These are phyloP conservation scores for Trichosporon sp. DNA, from an alignment of 1,284 basidiomycete species.

Conservation along the genomic window DNA sequence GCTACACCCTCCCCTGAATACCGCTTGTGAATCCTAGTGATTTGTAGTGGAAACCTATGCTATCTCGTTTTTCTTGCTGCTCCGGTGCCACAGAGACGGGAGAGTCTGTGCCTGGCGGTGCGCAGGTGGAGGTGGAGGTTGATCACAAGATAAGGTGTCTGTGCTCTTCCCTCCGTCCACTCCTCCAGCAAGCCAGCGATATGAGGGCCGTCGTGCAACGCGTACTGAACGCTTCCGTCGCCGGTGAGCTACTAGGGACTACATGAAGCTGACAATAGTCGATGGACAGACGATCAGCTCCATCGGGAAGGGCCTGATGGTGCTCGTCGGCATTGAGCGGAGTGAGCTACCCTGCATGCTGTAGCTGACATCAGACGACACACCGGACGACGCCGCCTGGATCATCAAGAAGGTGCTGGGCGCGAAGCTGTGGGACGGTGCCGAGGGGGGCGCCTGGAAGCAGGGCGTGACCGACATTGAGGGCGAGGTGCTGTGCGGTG, in stretches of 20 bases:
- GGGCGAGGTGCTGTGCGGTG: slow-evolving; percentile 75
- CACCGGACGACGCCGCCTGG: slow-evolving; percentile 61
- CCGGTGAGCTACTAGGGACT: slow-evolving; percentile 26
- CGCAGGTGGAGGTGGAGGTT: background rate
- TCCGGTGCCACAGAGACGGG: background rate
- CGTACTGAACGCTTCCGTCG: slow-evolving; percentile 45
- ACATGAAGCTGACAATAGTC: slow-evolving; percentile 27
- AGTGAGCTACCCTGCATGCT: slow-evolving; percentile 4
- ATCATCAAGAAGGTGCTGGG: slow-evolving; percentile 75
- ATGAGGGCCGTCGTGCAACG: slow-evolving; percentile 50
- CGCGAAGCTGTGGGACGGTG: slow-evolving; percentile 67
- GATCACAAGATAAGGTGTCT: background rate
- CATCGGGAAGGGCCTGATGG: slow-evolving; percentile 76
- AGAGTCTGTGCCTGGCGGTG: background rate
- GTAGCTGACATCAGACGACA: slow-evolving; percentile 61
- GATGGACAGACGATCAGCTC: slow-evolving; percentile 59
- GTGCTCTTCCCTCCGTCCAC: background rate
- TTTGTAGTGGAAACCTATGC: background rate
- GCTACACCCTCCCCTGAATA: too few relatives aligned
- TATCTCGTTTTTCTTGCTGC: background rate
- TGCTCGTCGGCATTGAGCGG: slow-evolving; percentile 68
- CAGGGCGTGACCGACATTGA: slow-evolving; percentile 73
- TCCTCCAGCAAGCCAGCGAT: background rate
- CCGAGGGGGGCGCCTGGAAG: slow-evolving; percentile 58
- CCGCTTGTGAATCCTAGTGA: background rate